Base-by-base conservation (phyloP, 768 basidiomycete species). In the Suillus americanus region DNA sequence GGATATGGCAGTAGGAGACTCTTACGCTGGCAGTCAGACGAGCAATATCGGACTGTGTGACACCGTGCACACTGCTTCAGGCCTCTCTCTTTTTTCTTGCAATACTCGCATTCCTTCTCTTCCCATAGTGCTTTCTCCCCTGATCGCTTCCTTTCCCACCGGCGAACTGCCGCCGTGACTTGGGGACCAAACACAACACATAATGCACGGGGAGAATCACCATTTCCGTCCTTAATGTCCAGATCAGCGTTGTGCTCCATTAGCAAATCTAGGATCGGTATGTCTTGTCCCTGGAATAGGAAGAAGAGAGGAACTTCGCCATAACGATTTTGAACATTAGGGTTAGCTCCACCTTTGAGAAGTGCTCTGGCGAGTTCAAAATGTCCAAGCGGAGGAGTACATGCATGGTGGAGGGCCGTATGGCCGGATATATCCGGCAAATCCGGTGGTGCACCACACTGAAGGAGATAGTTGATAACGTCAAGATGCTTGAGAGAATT, bases 11-110 rank as follows among this genome's bases (percentile, higher is more conserved):
- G 10, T n/a, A 55, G 46, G 35, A 38, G 55, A 20, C 23, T 74
- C 83, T 4, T 68, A 85, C 86, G 74, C 72, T 87, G 87, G 65
- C 87, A 87, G 38, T 80, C 81, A 1, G 73, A 67, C 6, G 85
- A 85, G 62, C 87, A 88, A 65, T 88, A 88, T 28, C 81, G 73
- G 5, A 75, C 78, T 0, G 82, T 70, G 18, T 77, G 78, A 57
- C 87, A 88, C 35, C 75, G 73, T 3, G 72, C 66, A 61, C 86
- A 86, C 59, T 73, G 74, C 69, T 77, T 83, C 63, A 86, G 63
- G 20, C 74, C 65, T n/a, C 43, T 71, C 18, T 66, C 73, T 50
- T 70, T 69, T 30, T 67, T 67, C 60, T 67, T 71, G 63, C 81
- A 83, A 4, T 65, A 60, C 23, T 79, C 82, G 64, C 86, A 88